These are phyloP conservation scores for Suillus fuscotomentosus DNA, from an alignment of 768 basidiomycete genomes.

Conservation along the genomic window DNA sequence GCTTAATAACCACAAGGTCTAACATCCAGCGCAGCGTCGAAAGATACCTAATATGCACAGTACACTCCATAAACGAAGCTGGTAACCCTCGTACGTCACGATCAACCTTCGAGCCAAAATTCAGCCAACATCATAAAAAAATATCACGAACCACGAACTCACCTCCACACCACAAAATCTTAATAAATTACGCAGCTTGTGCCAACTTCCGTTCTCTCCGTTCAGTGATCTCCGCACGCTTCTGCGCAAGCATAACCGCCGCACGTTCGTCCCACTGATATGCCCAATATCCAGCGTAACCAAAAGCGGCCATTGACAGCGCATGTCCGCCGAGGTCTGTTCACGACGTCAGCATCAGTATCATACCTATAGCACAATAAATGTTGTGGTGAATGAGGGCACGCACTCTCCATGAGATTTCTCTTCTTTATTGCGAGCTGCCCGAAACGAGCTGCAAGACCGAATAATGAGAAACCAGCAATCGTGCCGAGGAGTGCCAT, in stretches of 20 bases:
- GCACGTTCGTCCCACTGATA: conserved; percentile 67
- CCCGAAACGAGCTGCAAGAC: conserved; percentile 79
- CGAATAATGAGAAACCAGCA: conserved; percentile 78
- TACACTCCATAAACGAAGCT: neutral
- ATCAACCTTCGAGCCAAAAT: neutral
- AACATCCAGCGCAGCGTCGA: neutral
- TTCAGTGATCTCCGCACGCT: conserved; percentile 56
- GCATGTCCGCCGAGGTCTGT: conserved; percentile 73
- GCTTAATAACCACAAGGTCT: neutral
- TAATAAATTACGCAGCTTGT: conserved; percentile 25
- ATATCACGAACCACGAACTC: neutral
- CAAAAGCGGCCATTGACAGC: conserved; percentile 68
- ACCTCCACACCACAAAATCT: conserved; percentile 19
- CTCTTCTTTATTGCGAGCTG: conserved; percentile 86
- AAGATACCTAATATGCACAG: neutral
- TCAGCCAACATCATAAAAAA: neutral
- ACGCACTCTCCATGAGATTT: conserved; percentile 79
- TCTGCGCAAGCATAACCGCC: conserved; percentile 58
- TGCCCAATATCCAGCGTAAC: conserved; percentile 73
- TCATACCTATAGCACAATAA: neutral
- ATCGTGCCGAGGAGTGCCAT: conserved; percentile 72
- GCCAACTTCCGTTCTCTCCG: conserved; percentile 42
- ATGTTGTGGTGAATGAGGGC: neutral
- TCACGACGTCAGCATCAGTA: neutral
- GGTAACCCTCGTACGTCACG: neutral